A percentile compares a stretch with the other conserved stretches of the same genome.
phyloP scores from a whole-genome alignment of 805 yeast genomes.

The Metschnikowia lunata region DNA sequence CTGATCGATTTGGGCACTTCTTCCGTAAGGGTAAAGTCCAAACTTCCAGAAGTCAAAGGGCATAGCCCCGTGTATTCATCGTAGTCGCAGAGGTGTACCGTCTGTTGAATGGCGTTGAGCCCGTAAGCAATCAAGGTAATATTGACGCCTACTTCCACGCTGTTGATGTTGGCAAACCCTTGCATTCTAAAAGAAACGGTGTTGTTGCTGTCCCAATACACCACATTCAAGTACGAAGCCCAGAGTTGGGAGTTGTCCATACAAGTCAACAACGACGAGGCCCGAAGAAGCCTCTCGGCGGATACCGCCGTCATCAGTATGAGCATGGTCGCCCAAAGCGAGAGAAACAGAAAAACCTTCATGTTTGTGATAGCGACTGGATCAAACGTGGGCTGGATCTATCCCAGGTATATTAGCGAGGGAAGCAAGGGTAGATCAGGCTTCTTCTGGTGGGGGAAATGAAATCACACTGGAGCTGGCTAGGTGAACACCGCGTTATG shows the following conservation, averaged over 20 bases:
- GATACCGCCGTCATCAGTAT: conserved; percentile 9
- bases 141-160: conserved; percentile 58
- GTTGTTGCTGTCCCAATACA: conserved; percentile 60
- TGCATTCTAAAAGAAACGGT: conserved; percentile 63
- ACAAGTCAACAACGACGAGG: conserved; percentile 81
- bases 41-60: conserved; percentile 84
- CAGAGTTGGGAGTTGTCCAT: conserved; percentile 86
- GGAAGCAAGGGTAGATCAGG: too few species aligned
- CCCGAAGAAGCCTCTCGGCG: conserved; percentile 33
- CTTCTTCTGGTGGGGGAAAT: too few species aligned
- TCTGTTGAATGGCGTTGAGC: conserved; percentile 50
- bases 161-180: conserved; percentile 75
- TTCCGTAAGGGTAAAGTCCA: conserved; percentile 59
- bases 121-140: conserved; percentile 78
- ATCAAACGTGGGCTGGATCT: too few species aligned
- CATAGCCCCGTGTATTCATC: conserved; percentile 46
- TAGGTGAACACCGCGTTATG: too few species aligned
- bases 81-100: conserved; percentile 62
- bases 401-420: too few species aligned
- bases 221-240: conserved; percentile 77
- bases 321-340: conserved; percentile 3
- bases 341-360: conserved; percentile 1
- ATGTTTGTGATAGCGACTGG: not conserved
- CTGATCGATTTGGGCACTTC: conserved; percentile 39
- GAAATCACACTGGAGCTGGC: too few species aligned